Conservation (phyloP, 306 rosid species). For the Ziziphus jujuba region DNA sequence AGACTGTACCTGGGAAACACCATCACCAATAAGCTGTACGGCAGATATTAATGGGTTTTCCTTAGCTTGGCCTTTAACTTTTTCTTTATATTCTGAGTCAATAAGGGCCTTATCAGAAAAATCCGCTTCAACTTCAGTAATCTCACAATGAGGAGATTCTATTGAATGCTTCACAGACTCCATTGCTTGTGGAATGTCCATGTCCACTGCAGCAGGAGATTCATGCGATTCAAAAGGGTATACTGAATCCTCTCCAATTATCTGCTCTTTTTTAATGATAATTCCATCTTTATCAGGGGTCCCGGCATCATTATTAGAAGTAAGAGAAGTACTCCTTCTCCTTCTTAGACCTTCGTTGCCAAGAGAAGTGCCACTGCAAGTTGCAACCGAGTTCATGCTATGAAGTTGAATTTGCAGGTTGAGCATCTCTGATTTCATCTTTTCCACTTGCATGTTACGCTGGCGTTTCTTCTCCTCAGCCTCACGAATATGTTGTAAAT, state of each 20-base stretch:
- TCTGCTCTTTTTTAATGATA: constrained; percentile 39
- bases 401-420: constrained; percentile 87
- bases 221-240: constrained; percentile 49
- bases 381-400: constrained; percentile 51
- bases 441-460: constrained; percentile 96
- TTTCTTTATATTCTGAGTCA: constrained; percentile 51
- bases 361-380: constrained; percentile 58
- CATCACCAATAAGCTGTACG: constrained; percentile 88
- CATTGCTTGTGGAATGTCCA: constrained; percentile 44
- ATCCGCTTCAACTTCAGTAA: constrained; percentile 59
- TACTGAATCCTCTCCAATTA: constrained; percentile 48
- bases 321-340: constrained; percentile 60
- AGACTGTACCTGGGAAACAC: constrained; percentile 94
- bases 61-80: constrained; percentile 52
- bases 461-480: constrained; percentile 73
- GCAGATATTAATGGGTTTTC: constrained; percentile 82
- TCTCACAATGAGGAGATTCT: constrained; percentile 58
- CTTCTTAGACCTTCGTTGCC: constrained; percentile 63
- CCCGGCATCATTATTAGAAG: constrained; percentile 47
- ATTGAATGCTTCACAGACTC: constrained; percentile 47
- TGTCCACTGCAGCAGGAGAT: constrained; percentile 44
- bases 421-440: constrained; percentile 98
- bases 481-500: constrained; percentile 77
- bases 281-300: constrained; percentile 50
- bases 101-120: constrained; percentile 37